Evolutionary conservation across 176 grass and related monocot species (phyloP).

Genomic region (Rhipidocladum racemiflorum): DNA sequence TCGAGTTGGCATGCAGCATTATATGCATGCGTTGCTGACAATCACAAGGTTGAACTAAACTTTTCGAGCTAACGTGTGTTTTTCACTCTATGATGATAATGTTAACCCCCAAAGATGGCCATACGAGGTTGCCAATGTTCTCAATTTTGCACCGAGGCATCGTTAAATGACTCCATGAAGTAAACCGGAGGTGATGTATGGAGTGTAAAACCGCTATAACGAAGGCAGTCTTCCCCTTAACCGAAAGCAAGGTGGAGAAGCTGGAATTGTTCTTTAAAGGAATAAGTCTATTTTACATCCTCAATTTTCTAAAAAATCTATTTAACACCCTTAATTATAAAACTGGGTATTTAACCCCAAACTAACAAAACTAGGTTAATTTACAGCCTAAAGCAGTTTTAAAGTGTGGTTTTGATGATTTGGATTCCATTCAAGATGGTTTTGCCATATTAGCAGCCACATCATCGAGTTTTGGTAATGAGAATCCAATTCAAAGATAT

Average conservation of each 20-base stretch:
- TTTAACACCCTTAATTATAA: no score
- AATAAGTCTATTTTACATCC: no score
- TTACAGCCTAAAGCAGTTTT: no score
- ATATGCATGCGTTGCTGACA: neutral
- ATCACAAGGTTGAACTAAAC: neutral
- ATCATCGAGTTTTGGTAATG: no score
- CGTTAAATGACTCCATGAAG: neutral
- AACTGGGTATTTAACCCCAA: no score
- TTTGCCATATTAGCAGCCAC: no score
- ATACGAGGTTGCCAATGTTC: neutral
- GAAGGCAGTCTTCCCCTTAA: neutral
- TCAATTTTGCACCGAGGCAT: neutral
- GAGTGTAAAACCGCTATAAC: neutral
- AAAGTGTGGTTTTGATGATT: no score
- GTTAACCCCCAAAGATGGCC: neutral
- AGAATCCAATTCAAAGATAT: no score
- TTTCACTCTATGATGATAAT: neutral
- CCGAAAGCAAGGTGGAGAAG: neutral
- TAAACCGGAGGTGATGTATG: neutral
- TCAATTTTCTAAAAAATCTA: no score
- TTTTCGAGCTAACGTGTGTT: neutral
- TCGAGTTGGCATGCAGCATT: neutral
- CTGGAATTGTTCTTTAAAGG: neutral
- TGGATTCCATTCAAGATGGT: no score
- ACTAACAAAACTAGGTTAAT: no score